phyloP scores from a whole-genome alignment of 352 stramenopile genomes.

The Phytopythium helicoides region DNA sequence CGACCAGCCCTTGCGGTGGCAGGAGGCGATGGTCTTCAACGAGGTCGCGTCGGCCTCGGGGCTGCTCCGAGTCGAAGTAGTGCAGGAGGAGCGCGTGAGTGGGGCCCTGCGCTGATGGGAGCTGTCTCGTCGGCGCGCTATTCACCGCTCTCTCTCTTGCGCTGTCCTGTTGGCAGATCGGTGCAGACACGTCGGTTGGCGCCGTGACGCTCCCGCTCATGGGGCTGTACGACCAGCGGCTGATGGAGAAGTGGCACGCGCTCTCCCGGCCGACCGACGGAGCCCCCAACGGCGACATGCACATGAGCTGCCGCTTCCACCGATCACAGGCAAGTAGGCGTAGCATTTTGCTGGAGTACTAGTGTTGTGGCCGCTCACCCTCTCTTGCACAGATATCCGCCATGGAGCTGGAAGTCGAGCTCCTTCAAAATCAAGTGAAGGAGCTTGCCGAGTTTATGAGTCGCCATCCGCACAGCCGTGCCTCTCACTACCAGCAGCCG shows the following conservation, averaged over 20 bases:
- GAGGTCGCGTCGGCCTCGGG: slow-evolving; percentile 40
- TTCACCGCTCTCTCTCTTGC: background rate
- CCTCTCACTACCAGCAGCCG: slow-evolving; percentile 6
- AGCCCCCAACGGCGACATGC: slow-evolving; percentile 24
- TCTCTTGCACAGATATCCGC: slow-evolving; percentile 60
- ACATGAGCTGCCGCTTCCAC: slow-evolving; percentile 47
- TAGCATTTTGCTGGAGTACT: too few relatives aligned
- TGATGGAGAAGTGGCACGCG: slow-evolving; percentile 42
- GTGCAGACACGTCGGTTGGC: slow-evolving; percentile 38
- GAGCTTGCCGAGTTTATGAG: slow-evolving; percentile 56
- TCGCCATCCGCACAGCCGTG: slow-evolving; percentile 31
- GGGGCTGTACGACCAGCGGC: slow-evolving; percentile 46
- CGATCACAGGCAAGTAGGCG: slow-evolving; percentile 51
- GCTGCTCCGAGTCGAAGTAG: slow-evolving; percentile 41
- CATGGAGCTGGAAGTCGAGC: slow-evolving; percentile 46
- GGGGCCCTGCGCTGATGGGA: too few relatives aligned
- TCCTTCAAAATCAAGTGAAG: slow-evolving; percentile 60
- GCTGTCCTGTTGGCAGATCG: slow-evolving; percentile 22
- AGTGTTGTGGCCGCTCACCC: too few relatives aligned
- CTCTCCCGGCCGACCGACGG: slow-evolving; percentile 30
- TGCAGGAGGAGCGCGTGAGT: slow-evolving; percentile 54
- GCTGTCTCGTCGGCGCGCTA: too few relatives aligned
- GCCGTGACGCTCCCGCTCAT: slow-evolving; percentile 35
- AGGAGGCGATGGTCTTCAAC: slow-evolving; percentile 42
- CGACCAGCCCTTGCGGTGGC: slow-evolving; percentile 40